Evolutionary conservation across 2,329 filamentous ascomycete genomes (phyloP).

Genomic region (Hirsutella minnesotensis): DNA sequence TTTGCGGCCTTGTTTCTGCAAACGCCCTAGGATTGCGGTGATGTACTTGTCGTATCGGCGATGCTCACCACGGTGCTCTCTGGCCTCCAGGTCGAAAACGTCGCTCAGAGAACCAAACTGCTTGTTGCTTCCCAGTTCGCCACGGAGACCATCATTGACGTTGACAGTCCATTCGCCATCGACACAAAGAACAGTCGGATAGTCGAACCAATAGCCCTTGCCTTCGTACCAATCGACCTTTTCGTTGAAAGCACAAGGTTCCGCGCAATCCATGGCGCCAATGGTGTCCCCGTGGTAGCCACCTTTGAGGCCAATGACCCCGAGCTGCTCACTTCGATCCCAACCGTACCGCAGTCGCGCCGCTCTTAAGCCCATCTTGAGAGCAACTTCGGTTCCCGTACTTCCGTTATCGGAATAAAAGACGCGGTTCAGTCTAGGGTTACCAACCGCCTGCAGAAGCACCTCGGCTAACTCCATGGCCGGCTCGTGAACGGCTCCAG

Average conservation of each 20-base stretch:
- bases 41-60: constrained; percentile 51
- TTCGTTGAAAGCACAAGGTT: constrained; percentile 66
- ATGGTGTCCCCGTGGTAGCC: constrained; percentile 85
- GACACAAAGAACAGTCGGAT: constrained; percentile 57
- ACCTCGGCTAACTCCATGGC: constrained; percentile 57
- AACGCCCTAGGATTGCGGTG: constrained; percentile 33
- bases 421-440: constrained; percentile 54
- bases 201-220: constrained; percentile 71
- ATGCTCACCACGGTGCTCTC: constrained; percentile 32
- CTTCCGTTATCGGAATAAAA: constrained; percentile 81
- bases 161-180: constrained; percentile 55
- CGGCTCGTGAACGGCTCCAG: constrained; percentile 66
- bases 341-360: constrained; percentile 55
- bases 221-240: constrained; percentile 81
- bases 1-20: constrained; percentile 45
- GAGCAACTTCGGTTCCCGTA: constrained; percentile 70
- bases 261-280: constrained; percentile 75
- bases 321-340: constrained; percentile 44
- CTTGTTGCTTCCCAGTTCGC: constrained; percentile 29
- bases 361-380: constrained; percentile 75
- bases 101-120: constrained; percentile 36
- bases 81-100: constrained; percentile 46
- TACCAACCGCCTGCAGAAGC: constrained; percentile 47
- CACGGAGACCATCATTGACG: constrained; percentile 35
- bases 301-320: constrained; percentile 63